Percentiles rank a stretch among this genome's conserved stretches.
phyloP scores from a whole-genome alignment of 2,329 filamentous ascomycete genomes.

The Fonsecaea monophora region DNA sequence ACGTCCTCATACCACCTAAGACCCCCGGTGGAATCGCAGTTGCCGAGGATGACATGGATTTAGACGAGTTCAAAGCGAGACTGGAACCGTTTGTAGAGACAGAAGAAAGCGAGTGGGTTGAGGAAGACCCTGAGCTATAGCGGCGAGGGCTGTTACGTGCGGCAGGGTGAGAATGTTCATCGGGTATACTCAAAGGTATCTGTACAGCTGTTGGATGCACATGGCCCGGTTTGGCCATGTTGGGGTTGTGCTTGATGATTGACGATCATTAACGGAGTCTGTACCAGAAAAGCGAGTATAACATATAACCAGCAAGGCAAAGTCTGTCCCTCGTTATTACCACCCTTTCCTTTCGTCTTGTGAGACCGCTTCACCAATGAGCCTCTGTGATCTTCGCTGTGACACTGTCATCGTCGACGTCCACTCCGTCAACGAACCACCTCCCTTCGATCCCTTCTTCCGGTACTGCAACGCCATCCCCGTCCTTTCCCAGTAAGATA shows the following conservation, averaged over 20 bases:
- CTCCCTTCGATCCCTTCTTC: slow-evolving; percentile 45
- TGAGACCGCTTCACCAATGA: slow-evolving; percentile 32
- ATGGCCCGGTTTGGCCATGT: not conserved
- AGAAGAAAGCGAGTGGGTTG: slow-evolving; percentile 21
- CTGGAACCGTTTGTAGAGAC: slow-evolving; percentile 55
- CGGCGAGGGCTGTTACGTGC: not conserved
- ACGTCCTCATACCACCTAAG: slow-evolving; percentile 78
- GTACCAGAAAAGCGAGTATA: not conserved
- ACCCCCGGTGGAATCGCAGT: slow-evolving; percentile 51
- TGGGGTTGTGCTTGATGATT: slow-evolving; percentile 13
- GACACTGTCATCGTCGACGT: slow-evolving; percentile 47
- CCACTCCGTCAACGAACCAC: slow-evolving; percentile 54
- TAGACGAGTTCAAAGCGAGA: slow-evolving; percentile 68
- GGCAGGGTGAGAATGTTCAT: not conserved
- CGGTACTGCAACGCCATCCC: slow-evolving; percentile 46
- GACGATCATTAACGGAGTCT: slow-evolving; percentile 30
- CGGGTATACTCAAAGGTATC: slow-evolving; percentile 8
- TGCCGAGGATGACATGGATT: slow-evolving; percentile 51
- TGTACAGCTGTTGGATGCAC: not conserved
- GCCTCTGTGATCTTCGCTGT: slow-evolving; percentile 39
- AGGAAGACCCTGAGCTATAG: slow-evolving; percentile 31
- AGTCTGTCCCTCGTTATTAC: not conserved
- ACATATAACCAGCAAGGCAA: not conserved
- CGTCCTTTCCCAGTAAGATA: slow-evolving; percentile 50
- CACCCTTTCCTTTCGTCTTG: not conserved